phyloP scores from a whole-genome alignment of 257 asterid species.

The Handroanthus guayacan region DNA sequence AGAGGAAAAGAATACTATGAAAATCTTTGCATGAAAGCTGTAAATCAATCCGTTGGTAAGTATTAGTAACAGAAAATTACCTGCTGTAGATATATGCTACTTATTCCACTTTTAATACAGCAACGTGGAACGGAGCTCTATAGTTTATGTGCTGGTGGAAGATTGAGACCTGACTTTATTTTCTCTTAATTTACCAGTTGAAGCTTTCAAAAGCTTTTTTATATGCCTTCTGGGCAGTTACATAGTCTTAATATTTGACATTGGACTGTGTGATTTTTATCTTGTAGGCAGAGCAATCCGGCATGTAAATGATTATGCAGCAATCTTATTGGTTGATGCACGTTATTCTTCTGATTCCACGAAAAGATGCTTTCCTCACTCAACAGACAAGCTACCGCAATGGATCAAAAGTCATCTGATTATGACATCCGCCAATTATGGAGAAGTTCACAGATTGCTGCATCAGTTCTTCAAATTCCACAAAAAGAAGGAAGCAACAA shows the following conservation, averaged over 20 bases:
- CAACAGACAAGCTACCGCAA: conserved; percentile 80
- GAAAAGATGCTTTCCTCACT: conserved; percentile 56
- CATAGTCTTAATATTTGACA: neutral
- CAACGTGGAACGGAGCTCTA: neutral
- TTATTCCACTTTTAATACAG: neutral
- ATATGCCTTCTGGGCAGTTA: neutral
- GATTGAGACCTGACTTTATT: neutral
- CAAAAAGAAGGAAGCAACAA: conserved; percentile 47
- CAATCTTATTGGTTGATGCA: conserved; percentile 84
- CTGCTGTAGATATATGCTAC: conserved; percentile 19
- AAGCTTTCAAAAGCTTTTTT: neutral
- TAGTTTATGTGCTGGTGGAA: neutral
- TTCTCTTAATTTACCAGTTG: neutral
- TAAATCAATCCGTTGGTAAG: conserved; percentile 93
- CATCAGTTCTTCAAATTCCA: conserved; percentile 91
- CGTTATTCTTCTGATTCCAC: conserved; percentile 76
- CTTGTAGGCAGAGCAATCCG: conserved; percentile 92
- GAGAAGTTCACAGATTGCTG: conserved; percentile 76
- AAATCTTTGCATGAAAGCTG: conserved; percentile 98
- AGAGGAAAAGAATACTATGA: conserved; percentile 94
- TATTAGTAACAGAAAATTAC: conserved; percentile 11
- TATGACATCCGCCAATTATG: conserved; percentile 62
- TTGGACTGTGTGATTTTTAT: conserved; percentile 26
- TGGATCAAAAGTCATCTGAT: conserved; percentile 80
- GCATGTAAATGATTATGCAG: conserved; percentile 86